These are phyloP conservation scores for Parachaetomium inaequale DNA, from an alignment of 495 filamentous ascomycete genomes.

Conservation along the genomic window DNA sequence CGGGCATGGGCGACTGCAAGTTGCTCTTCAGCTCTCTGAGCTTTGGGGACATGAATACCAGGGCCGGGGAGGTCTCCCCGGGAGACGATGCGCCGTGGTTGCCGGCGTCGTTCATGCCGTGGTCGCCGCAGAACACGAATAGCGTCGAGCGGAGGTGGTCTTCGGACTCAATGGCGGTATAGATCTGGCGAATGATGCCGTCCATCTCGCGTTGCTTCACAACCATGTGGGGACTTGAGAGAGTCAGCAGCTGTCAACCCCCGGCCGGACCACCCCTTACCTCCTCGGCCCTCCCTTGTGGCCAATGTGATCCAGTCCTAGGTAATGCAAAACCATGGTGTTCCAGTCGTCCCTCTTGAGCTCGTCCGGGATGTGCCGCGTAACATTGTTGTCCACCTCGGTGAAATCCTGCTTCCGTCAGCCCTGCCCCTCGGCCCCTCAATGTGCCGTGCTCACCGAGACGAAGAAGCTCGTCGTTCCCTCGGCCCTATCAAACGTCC, in stretches of 20 bases:
- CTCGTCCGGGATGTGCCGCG: slow-evolving; percentile 77
- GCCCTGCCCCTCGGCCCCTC: neutral
- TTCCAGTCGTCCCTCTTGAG: slow-evolving; percentile 80
- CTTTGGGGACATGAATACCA: slow-evolving; percentile 89
- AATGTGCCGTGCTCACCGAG: slow-evolving; percentile 61
- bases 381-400: slow-evolving; percentile 97
- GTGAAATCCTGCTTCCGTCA: slow-evolving; percentile 76
- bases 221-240: slow-evolving; percentile 74
- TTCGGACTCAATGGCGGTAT: slow-evolving; percentile 65
- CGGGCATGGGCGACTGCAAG: slow-evolving; percentile 43
- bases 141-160: slow-evolving; percentile 71
- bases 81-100: slow-evolving; percentile 93
- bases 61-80: slow-evolving; percentile 88
- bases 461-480: slow-evolving; percentile 98
- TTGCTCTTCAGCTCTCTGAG: slow-evolving; percentile 54
- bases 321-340: slow-evolving; percentile 88
- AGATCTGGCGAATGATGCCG: slow-evolving; percentile 69
- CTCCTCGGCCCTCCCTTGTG: slow-evolving; percentile 92
- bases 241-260: slow-evolving; percentile 8
- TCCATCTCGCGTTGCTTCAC: slow-evolving; percentile 97
- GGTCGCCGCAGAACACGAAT: slow-evolving; percentile 85
- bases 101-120: slow-evolving; percentile 98
- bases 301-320: slow-evolving; percentile 95
- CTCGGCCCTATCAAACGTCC: slow-evolving; percentile 76
- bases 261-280: slow-evolving; percentile 35